phyloP scores from a whole-genome alignment of 352 stramenopile species.

The Phytopythium oedochilum region DNA sequence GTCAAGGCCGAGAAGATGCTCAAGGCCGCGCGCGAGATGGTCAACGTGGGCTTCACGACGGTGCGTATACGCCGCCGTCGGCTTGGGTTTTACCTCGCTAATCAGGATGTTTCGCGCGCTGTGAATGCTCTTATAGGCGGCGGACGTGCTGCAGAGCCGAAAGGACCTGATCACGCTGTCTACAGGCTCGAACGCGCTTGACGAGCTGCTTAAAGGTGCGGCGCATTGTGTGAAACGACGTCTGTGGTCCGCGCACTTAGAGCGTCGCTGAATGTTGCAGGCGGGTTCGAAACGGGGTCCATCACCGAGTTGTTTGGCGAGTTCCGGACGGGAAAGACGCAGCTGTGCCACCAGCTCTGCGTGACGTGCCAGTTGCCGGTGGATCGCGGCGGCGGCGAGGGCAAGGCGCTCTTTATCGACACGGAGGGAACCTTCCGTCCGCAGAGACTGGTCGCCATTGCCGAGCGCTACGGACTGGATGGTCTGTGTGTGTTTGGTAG shows the following conservation, averaged over 20 bases:
- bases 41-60: slow-evolving; percentile 99
- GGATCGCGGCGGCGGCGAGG: slow-evolving; percentile 96
- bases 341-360: slow-evolving; percentile 99
- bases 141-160: slow-evolving; percentile 82
- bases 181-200: slow-evolving; percentile 88
- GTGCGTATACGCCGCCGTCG: too few relatives aligned
- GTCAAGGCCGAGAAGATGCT: slow-evolving; percentile 99
- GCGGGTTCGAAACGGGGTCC: slow-evolving; percentile 97
- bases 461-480: slow-evolving; percentile 97
- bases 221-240: too few relatives aligned
- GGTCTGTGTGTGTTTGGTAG: slow-evolving; percentile 18
- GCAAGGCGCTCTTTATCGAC: slow-evolving; percentile 98
- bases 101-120: too few relatives aligned
- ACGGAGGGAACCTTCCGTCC: slow-evolving; percentile 99
- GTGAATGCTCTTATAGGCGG: slow-evolving; percentile 41
- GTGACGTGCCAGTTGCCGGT: slow-evolving; percentile 98
- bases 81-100: too few relatives aligned
- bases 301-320: slow-evolving; percentile 99
- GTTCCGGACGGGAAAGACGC: slow-evolving; percentile 99
- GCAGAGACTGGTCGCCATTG: slow-evolving; percentile 95
- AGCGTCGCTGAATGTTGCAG: slow-evolving; percentile 19
- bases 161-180: slow-evolving; percentile 94
- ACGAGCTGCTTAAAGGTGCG: slow-evolving; percentile 85
- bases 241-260: too few relatives aligned
- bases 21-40: slow-evolving; percentile 95